These are phyloP conservation scores for Pythium coloratum DNA, from an alignment of 352 stramenopile genomes.

Conservation along the genomic window DNA sequence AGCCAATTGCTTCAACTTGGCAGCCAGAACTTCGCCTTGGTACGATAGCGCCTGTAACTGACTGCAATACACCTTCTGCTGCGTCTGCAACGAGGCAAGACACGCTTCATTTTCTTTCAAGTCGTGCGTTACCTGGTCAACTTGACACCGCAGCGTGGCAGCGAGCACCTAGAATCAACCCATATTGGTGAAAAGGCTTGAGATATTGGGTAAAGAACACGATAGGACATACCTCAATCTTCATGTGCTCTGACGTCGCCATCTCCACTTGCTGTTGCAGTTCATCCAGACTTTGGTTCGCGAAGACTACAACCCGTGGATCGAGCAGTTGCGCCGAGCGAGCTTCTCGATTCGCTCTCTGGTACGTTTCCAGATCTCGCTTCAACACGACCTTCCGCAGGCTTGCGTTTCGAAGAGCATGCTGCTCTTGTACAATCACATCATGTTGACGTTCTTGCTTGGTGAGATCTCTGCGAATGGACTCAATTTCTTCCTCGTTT, in stretches of 20 bases:
- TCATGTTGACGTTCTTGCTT: neutral
- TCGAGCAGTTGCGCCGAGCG: conserved; percentile 3
- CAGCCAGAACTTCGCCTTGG: neutral
- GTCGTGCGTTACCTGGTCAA: neutral
- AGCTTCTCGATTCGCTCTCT: neutral
- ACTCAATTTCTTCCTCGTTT: conserved; percentile 1
- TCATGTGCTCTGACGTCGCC: neutral
- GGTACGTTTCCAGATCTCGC: conserved; percentile 9
- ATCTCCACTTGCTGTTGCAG: neutral
- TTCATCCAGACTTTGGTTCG: neutral
- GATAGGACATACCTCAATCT: neutral
- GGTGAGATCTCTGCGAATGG: neutral
- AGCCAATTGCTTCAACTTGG: neutral
- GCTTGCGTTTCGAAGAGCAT: conserved; percentile 2
- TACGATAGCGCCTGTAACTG: neutral
- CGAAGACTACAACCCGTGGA: neutral
- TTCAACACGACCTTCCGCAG: conserved; percentile 7
- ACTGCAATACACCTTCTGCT: neutral
- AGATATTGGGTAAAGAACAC: too few relatives aligned
- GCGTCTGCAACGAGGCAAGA: neutral
- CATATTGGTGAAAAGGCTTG: neutral
- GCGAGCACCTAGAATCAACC: neutral
- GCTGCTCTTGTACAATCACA: conserved; percentile 2
- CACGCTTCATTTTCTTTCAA: neutral
- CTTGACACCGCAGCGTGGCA: neutral